A percentile compares a stretch with the other conserved stretches of the same genome.
Conservation (phyloP, 495 filamentous ascomycete genomes). For the Penicillium fimorum region DNA sequence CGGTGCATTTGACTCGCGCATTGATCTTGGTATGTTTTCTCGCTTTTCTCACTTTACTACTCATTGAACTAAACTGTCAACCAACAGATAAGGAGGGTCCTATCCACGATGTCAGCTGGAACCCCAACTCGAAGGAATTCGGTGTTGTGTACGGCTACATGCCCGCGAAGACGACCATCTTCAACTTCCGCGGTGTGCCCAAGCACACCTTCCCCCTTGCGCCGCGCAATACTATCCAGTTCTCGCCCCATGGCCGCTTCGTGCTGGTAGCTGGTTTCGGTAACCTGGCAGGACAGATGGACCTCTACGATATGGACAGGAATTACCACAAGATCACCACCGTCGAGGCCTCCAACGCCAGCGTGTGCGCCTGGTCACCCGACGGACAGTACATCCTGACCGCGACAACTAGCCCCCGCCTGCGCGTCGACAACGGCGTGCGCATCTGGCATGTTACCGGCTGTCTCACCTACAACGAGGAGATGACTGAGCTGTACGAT, state of each 20-base stretch:
- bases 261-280: slow-evolving; percentile 94
- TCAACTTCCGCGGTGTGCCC: slow-evolving; percentile 79
- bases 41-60: background rate
- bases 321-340: slow-evolving; percentile 88
- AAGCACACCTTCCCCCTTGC: slow-evolving; percentile 78
- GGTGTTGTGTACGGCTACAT: slow-evolving; percentile 97
- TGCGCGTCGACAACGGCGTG: slow-evolving; percentile 94
- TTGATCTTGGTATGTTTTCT: slow-evolving; percentile 65
- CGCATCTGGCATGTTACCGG: slow-evolving; percentile 94
- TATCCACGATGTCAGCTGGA: slow-evolving; percentile 98
- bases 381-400: slow-evolving; percentile 94
- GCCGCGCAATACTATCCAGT: slow-evolving; percentile 91
- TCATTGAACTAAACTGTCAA: background rate
- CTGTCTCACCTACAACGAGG: slow-evolving; percentile 88
- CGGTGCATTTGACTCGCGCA: slow-evolving; percentile 86
- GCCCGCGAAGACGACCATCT: slow-evolving; percentile 96
- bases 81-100: slow-evolving; percentile 87
- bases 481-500: slow-evolving; percentile 90
- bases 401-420: slow-evolving; percentile 88
- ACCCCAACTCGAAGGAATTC: slow-evolving; percentile 93
- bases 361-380: slow-evolving; percentile 93
- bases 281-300: slow-evolving; percentile 95
- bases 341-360: slow-evolving; percentile 92
- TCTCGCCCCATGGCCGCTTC: slow-evolving; percentile 91
- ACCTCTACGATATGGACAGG: slow-evolving; percentile 92